Evolutionary conservation across 2,329 filamentous ascomycete species (phyloP).

Genomic region (Fusarium tanahbumbuense): DNA sequence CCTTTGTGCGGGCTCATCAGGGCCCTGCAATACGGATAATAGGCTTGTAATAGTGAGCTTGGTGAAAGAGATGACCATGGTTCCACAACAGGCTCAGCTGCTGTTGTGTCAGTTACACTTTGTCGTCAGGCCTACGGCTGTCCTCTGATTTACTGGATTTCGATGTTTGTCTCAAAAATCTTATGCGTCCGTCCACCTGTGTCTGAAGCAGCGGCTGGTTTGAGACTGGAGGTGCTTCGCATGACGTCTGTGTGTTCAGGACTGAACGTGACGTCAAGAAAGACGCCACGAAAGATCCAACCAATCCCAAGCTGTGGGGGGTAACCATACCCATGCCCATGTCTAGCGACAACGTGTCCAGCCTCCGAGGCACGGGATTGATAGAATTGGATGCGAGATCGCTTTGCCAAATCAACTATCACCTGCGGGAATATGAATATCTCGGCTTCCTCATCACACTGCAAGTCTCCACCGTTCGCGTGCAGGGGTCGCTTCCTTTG

Average conservation of each 20-base stretch:
- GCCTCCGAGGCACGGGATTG: conserved; percentile 15
- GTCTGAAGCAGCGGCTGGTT: conserved; percentile 42
- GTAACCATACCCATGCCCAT: conserved; percentile 22
- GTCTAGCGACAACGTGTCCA: conserved; percentile 46
- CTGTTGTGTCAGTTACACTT: conserved; percentile 20
- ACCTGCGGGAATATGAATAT: neutral
- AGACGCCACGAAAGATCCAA: conserved; percentile 46
- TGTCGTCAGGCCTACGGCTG: neutral
- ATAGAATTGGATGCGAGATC: neutral
- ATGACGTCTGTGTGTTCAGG: conserved; percentile 43
- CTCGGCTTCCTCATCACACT: conserved; percentile 7
- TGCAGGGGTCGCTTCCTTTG: conserved; percentile 16
- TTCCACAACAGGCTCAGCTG: conserved; percentile 26
- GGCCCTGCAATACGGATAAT: conserved; percentile 5
- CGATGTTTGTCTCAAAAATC: conserved; percentile 27
- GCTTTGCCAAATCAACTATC: neutral
- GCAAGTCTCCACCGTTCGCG: conserved; percentile 5
- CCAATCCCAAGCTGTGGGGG: conserved; percentile 47
- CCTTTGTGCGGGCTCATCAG: neutral
- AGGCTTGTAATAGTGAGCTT: neutral
- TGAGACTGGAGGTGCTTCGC: conserved; percentile 30
- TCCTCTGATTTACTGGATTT: conserved; percentile 10
- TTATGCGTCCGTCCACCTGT: conserved; percentile 26
- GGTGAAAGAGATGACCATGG: neutral
- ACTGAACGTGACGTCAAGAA: conserved; percentile 46